Evolutionary conservation across 2,329 filamentous ascomycete genomes (phyloP).

Genomic region (Sclerotinia borealis): DNA sequence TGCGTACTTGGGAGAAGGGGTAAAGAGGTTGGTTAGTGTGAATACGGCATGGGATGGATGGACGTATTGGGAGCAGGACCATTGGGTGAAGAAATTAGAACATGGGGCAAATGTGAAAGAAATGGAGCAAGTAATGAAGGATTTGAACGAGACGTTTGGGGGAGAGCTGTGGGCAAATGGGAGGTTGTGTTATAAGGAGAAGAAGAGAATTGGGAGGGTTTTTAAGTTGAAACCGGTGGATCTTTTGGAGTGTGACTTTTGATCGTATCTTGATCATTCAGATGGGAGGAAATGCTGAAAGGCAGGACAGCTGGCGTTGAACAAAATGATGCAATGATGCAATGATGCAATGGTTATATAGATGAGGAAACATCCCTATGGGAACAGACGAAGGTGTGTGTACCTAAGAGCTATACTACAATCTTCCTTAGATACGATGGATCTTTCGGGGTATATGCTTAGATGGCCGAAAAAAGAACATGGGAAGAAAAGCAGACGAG

Average conservation of each 20-base stretch:
- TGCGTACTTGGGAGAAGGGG: neutral
- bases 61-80: neutral
- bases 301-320: no score
- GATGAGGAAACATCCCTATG: no score
- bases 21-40: neutral
- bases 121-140: conserved; percentile 5
- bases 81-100: neutral
- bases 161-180: conserved; percentile 15
- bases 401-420: no score
- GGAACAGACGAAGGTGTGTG: no score
- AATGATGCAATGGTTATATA: no score
- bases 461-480: neutral
- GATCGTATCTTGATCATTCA: no score
- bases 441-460: no score
- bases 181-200: conserved; percentile 1
- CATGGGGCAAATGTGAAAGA: neutral
- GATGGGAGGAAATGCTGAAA: no score
- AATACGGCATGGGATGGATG: conserved; percentile 9
- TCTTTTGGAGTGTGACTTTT: neutral
- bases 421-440: no score
- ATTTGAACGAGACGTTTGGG: conserved; percentile 7
- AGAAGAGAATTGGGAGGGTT: neutral
- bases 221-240: neutral
- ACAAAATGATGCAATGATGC: no score
- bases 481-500: no score